phyloP scores from a whole-genome alignment of 225 moss, liverwort and hornwort species.

The Bryum argenteum region DNA sequence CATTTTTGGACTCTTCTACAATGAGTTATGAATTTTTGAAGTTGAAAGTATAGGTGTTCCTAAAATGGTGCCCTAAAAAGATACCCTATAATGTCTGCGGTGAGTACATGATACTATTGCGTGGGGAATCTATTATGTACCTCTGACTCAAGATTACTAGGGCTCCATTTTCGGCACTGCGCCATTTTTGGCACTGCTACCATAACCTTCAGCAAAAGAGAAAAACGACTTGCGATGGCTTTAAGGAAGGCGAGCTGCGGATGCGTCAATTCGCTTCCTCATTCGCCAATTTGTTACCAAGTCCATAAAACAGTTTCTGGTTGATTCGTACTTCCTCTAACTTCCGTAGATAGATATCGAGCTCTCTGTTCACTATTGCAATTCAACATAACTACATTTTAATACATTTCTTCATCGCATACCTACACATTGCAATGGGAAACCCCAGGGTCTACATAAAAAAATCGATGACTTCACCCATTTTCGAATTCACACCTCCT shows the following conservation, averaged over 20 bases:
- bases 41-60: too few relatives aligned
- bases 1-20: too few relatives aligned
- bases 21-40: too few relatives aligned
- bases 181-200: too few relatives aligned
- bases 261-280: conserved; percentile 79
- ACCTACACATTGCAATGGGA: neutral
- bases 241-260: conserved; percentile 83
- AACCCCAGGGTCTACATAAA: conserved; percentile 17
- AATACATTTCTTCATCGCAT: conserved; percentile 16
- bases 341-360: conserved; percentile 88
- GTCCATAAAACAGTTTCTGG: conserved; percentile 69
- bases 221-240: conserved; percentile 62
- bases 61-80: too few relatives aligned
- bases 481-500: neutral
- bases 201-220: neutral
- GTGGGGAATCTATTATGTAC: too few relatives aligned
- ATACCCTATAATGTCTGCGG: too few relatives aligned
- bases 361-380: conserved; percentile 73
- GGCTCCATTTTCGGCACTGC: too few relatives aligned
- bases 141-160: too few relatives aligned
- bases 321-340: conserved; percentile 81
- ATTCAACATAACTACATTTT: too few relatives aligned
- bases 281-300: conserved; percentile 80
- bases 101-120: too few relatives aligned
- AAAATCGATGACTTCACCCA: neutral